Percentiles rank a stretch among this genome's conserved stretches.
Conservation (phyloP, 225 moss, liverwort and hornwort species). For the Neckera pumila region DNA sequence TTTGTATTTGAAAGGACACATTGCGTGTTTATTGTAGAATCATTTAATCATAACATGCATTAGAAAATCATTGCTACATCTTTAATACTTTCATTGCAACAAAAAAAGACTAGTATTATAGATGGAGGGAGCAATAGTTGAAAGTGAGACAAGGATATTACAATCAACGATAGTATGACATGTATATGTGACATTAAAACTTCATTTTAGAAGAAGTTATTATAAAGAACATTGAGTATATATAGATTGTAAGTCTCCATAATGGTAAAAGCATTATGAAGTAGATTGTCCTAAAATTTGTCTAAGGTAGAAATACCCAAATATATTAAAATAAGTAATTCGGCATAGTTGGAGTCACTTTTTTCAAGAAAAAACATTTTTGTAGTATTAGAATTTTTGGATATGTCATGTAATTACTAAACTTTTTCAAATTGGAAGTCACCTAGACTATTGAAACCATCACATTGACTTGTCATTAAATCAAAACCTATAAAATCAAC, state of each 20-base stretch:
- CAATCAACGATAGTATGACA: not conserved
- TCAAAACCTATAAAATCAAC: accelerated
- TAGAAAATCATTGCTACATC: not conserved
- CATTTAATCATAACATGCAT: not conserved
- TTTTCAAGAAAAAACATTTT: no score
- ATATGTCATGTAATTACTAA: no score
- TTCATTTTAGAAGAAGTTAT: not conserved
- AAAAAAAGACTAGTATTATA: not conserved
- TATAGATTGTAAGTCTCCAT: not conserved
- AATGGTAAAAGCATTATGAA: not conserved
- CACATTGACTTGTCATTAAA: not conserved
- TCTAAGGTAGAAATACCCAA: no score
- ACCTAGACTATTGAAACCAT: accelerated
- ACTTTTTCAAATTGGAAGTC: not conserved
- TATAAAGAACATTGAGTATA: not conserved
- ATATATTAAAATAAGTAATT: no score
- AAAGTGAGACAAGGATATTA: not conserved
- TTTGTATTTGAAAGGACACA: not conserved
- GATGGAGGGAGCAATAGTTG: not conserved
- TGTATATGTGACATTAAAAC: not conserved
- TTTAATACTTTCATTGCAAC: not conserved
- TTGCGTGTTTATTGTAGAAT: not conserved
- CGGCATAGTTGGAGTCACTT: no score
- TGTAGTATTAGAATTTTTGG: no score
- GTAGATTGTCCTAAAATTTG: not conserved